These are phyloP conservation scores for Cladophialophora exuberans DNA, from an alignment of 2,329 filamentous ascomycete species.

Conservation along the genomic window DNA sequence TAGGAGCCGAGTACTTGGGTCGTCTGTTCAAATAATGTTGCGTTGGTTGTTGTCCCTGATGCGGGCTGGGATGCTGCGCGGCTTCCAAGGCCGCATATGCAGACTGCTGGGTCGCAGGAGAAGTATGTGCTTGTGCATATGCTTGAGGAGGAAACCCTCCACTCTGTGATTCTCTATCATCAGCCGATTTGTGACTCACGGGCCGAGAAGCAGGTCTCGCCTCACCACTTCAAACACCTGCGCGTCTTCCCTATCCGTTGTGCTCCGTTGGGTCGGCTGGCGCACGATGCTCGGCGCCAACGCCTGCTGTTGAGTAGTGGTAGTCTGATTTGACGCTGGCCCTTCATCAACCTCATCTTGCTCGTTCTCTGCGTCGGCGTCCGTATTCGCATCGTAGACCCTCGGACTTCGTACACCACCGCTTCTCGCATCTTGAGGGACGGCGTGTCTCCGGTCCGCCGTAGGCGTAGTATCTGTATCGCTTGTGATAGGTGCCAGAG, in stretches of 20 bases:
- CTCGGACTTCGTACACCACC: neutral
- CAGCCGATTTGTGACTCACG: conserved; percentile 37
- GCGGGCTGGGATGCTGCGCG: too few species aligned
- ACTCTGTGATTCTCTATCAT: conserved; percentile 6
- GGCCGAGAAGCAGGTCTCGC: conserved; percentile 49
- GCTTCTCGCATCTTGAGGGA: neutral
- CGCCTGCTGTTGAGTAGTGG: neutral
- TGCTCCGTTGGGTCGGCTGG: conserved; percentile 18
- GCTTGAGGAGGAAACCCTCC: neutral
- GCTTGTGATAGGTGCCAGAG: conserved; percentile 28
- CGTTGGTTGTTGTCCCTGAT: neutral
- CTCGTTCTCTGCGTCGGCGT: conserved; percentile 19
- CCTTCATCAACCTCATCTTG: conserved; percentile 5
- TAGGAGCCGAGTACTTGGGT: conserved; percentile 2
- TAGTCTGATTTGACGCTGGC: neutral
- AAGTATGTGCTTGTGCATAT: too few species aligned
- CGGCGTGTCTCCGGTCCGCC: conserved; percentile 31
- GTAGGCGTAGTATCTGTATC: too few species aligned
- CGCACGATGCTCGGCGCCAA: conserved; percentile 28
- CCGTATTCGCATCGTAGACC: conserved; percentile 16
- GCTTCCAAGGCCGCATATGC: conserved; percentile 3
- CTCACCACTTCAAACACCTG: conserved; percentile 53
- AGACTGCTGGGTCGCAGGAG: too few species aligned
- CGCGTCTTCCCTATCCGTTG: conserved; percentile 42
- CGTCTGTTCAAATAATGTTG: conserved; percentile 4